Percentiles rank a stretch among this genome's conserved stretches.
phyloP scores from a whole-genome alignment of 768 basidiomycete genomes.

The Macrolepiota albuminosa region DNA sequence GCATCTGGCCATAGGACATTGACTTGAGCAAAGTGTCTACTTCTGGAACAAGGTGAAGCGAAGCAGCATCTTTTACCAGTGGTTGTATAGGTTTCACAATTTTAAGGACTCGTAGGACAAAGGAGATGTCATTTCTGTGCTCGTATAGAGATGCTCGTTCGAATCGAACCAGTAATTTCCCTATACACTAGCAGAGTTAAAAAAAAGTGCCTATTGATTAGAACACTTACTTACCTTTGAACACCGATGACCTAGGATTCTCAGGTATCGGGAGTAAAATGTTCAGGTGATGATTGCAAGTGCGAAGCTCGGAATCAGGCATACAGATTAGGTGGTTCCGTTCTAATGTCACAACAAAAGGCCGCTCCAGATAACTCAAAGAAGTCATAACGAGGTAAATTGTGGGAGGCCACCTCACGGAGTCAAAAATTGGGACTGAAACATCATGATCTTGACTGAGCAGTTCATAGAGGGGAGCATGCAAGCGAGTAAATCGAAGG shows the following conservation, averaged over 20 bases:
- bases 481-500: neutral
- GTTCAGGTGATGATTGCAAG: too few species aligned
- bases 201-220: neutral
- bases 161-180: neutral
- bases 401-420: too few species aligned
- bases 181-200: neutral
- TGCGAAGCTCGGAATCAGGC: neutral
- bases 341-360: neutral
- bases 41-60: neutral
- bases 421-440: neutral
- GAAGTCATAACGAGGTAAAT: too few species aligned
- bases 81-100: neutral
- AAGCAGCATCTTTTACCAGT: neutral
- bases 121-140: neutral
- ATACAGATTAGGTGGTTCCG: accelerated
- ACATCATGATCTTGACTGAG: neutral
- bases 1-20: neutral
- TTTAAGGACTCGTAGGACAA: neutral
- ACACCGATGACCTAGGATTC: neutral
- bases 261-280: neutral
- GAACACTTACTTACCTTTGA: neutral
- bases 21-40: neutral
- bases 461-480: neutral
- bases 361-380: neutral
- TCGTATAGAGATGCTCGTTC: neutral